Evolutionary conservation across 225 moss, liverwort and hornwort genomes (phyloP).

Genomic region (Ulota crispa): DNA sequence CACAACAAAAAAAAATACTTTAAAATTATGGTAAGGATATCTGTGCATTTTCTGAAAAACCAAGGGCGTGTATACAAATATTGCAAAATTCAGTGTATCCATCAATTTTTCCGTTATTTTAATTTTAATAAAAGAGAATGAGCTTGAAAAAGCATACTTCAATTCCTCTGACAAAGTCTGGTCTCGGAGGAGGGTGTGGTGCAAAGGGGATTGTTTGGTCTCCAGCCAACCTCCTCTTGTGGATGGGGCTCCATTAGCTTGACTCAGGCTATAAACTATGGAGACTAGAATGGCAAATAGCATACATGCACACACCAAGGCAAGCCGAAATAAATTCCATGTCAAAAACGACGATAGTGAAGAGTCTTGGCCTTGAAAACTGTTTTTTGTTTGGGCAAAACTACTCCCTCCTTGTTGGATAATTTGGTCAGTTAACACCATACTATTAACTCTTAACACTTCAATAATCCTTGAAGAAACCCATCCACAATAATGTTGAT

Average conservation of each 20-base stretch:
- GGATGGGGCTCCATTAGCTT: conserved; percentile 25
- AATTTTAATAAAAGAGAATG: no score
- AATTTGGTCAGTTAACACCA: conserved; percentile 25
- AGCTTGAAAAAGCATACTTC: conserved; percentile 33
- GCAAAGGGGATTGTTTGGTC: conserved; percentile 60
- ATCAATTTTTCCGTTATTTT: no score
- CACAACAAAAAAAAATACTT: no score
- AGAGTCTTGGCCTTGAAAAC: conserved; percentile 21
- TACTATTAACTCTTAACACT: conserved; percentile 4
- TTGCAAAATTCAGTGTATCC: no score
- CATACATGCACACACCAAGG: conserved; percentile 61
- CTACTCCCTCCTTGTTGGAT: conserved; percentile 18
- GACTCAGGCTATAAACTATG: conserved; percentile 52
- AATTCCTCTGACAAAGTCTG: conserved; percentile 52
- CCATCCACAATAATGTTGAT: neutral
- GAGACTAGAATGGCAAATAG: conserved; percentile 60
- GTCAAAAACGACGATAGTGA: conserved; percentile 31
- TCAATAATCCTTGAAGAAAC: neutral
- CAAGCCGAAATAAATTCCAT: conserved; percentile 66
- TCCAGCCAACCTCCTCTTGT: conserved; percentile 27
- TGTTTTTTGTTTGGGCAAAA: conserved; percentile 18
- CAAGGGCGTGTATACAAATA: no score
- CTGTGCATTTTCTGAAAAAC: no score
- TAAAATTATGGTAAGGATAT: no score
- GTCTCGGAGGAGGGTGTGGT: conserved; percentile 56